Evolutionary conservation across 2,329 filamentous ascomycete genomes (phyloP), one percentile per base, ranked within the genome.

Genomic region (Rugonectria rugulosa): DNA sequence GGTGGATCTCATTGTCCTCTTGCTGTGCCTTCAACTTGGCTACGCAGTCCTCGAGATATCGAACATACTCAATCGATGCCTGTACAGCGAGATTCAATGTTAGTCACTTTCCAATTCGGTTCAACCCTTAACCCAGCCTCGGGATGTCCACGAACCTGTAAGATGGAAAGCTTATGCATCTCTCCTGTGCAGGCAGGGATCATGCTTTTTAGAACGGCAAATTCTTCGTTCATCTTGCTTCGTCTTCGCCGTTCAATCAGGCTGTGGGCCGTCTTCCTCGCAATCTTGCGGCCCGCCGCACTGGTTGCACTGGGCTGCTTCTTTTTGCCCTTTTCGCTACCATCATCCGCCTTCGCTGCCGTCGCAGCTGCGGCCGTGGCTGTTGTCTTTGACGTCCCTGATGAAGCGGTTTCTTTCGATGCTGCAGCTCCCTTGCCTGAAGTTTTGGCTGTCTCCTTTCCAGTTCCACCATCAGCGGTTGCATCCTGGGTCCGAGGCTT

Each of bases 161-260:
- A 77, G 65, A 98, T 97, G 14, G 93, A 92, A 53, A 98, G 79
- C 76, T 99, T 99, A 75, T 98, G 95, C 95, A 98, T 98, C 69
- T 98, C 94, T 6, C 92, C 93, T n/a, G 85, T 87, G 73, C 95
- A 98, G 2, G 95, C 94, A 1, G 95, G 95, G 53, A 98, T 96
- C 90, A 99, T 92, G 67, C 89, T 85, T 76, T 98, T 98, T 62
- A 98, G 77, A 14, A 96, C 89, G 2, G 87, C 90, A 77, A 98
- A 98, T 76, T 98, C 95, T 72, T 98, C 94, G 66, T 99, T 98
- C 94, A 98, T 99, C 79, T 98, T 99, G 11, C 91, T 96, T 59
- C 95, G 82, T 66, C 95, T 80, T 54, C 94, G 80, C 40, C 95
- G 82, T 77, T 99, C 95, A 65, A 98, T 99, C 63, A 98, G 77